Evolutionary conservation across 2,329 filamentous ascomycete species (phyloP), one percentile per base, ranked within the genome.

Genomic region (Talaromyces atroroseus): DNA sequence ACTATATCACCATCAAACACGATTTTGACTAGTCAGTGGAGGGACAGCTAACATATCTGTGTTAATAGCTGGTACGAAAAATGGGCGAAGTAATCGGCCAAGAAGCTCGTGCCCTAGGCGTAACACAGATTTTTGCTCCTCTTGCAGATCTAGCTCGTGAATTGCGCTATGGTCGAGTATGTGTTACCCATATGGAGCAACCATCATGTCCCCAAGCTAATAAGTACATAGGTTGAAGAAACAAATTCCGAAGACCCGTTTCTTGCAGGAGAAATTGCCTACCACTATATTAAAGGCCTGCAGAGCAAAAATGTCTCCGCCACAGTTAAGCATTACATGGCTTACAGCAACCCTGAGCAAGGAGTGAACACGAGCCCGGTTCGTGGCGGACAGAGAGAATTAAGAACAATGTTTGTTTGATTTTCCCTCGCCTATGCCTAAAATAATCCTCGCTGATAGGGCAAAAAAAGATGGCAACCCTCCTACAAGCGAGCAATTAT

Each of bases 241-340:
- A 88, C 82, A 0, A 89, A 82, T 64, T 82, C 84, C 29, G 88
- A 90, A 67, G 88, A 90, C 60, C 73, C 80, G 0, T 87, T 81
- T 63, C 76, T 90, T 60, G 79, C 84, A 2, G 87, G 87, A 3
- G 86, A 90, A 65, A 79, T 88, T 56, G 84, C 81, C 1, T 84
- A 88, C 62, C 74, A 78, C 29, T 81, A 81, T 54, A 76, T 84
- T 40, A 79, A 74, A 51, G 83, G 87, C 21, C 74, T 90, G 2
- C 86, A 90, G 67, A 78, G 78, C 12, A 75, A 78, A 34, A 84
- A 84, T 45, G 86, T 90, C 5, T 84, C 82, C 23, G 82, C 87
- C 16, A 89, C 83, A 70, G 84, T 90, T 48, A 91, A 90, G 74
- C 88, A 91, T 66, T 90, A 87, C 67, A 85, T 84, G 12, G 88